Base-by-base conservation (phyloP, 2,329 filamentous ascomycete genomes). In the Trichoderma pleuroti region DNA sequence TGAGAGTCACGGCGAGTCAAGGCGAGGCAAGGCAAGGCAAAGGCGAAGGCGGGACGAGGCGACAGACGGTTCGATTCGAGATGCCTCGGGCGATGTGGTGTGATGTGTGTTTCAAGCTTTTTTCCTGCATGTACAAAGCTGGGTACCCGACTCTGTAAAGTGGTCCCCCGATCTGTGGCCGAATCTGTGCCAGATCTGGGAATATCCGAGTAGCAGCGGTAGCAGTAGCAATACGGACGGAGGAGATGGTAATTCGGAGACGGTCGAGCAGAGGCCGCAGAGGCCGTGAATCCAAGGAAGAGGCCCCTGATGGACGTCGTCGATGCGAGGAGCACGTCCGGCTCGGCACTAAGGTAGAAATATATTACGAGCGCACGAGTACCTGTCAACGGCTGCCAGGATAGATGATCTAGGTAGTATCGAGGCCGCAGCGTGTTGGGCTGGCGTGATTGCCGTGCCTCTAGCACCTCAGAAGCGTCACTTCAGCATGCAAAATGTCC, bases 401-500 rank as follows among this genome's bases (percentile, higher is more conserved):
- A 24, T 54, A 56, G 32, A 56, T n/a, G 16, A 54, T 56, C 63
- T 28, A 49, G 63, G 63, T 66, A 49, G 63, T 52, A 66, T 66
- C 46, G 16, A 66, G 63, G 63, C 32, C 46, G 64, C 64, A 67
- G 34, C 34, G 21, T 67, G 64, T 9, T 56, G 30, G 46, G 16
- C 65, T 57, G 56, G 54, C 65, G 65, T 68, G 65, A 61, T 42
- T 59, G 54, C 54, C 54, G 54, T 34, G 57, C 16, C 36, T 24
- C 56, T 36, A 34, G 42, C 28, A 30, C 36, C 66, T 49, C 28
- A 28, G 59, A 52, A 63, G 67, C 67, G 60, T 70, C 67, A 63
- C 67, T 56, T 63, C 59, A 70, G 67, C 67, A 70, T 70, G 59
- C 67, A 63, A 63, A 70, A 63, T 56, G 49, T 32, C 67, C 67